These are phyloP conservation scores for Scedosporium dehoogii DNA, from an alignment of 2,329 filamentous ascomycete genomes.

Conservation along the genomic window DNA sequence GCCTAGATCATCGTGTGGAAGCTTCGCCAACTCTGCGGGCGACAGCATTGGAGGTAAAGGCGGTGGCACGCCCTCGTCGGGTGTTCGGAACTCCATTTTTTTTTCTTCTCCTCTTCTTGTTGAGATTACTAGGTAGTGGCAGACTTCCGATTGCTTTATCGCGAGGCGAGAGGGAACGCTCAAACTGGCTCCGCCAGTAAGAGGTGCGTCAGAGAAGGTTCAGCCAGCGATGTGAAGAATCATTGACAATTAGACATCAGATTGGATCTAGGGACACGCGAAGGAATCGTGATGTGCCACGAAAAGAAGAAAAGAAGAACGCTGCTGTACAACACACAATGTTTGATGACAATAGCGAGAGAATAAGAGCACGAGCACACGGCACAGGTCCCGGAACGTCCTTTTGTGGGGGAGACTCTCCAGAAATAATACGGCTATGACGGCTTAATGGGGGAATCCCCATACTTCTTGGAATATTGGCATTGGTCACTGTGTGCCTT, in stretches of 20 bases:
- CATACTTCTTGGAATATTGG: not conserved
- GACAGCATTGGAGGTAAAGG: not conserved
- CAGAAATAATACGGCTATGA: not conserved
- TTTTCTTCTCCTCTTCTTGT: too few relatives aligned
- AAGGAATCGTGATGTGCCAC: not conserved
- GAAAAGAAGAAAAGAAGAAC: not conserved
- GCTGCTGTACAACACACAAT: not conserved
- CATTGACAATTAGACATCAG: not conserved
- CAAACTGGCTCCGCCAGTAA: not conserved
- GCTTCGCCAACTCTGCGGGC: not conserved
- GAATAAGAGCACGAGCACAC: not conserved
- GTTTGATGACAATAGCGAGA: not conserved
- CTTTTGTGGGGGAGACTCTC: not conserved
- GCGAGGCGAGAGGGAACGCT: not conserved
- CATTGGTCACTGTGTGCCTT: not conserved
- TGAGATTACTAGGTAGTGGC: not conserved
- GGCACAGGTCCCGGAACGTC: not conserved
- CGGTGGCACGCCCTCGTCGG: not conserved
- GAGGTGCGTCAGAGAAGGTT: not conserved
- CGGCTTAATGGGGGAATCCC: not conserved
- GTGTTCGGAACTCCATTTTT: not conserved
- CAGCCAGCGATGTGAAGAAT: not conserved
- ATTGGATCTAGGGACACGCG: not conserved
- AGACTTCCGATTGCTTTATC: not conserved
- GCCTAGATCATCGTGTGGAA: slow-evolving; percentile 6